Percentiles rank a stretch among this genome's conserved stretches.
Evolutionary conservation across 768 basidiomycete genomes (phyloP).

Genomic region (Mycena leptocephala): DNA sequence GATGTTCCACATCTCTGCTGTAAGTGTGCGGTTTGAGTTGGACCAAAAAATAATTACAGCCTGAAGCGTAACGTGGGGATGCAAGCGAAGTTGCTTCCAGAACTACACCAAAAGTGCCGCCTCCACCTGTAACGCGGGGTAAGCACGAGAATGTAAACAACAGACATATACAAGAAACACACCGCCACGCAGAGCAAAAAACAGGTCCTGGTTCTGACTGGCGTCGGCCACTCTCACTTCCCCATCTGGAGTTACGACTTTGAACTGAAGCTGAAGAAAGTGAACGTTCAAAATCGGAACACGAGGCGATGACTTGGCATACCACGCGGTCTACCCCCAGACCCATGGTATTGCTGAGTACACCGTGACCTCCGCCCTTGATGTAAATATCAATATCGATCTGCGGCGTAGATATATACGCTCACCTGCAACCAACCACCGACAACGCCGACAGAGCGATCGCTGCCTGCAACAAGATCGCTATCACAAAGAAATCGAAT

Average conservation of each 20-base stretch:
- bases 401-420: no score
- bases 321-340: conserved; percentile 65
- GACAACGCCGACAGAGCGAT: conserved; percentile 55
- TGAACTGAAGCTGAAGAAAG: conserved; percentile 59
- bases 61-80: conserved; percentile 56
- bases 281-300: background rate
- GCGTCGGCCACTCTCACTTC: conserved; percentile 60
- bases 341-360: conserved; percentile 62
- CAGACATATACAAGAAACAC: background rate
- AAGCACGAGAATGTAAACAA: background rate
- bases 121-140: conserved; percentile 50
- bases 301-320: conserved; percentile 24
- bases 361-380: conserved; percentile 62
- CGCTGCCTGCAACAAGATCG: conserved; percentile 44
- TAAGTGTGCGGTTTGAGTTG: conserved; percentile 43
- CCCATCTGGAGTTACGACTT: conserved; percentile 70
- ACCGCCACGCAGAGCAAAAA: conserved; percentile 69
- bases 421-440: conserved; percentile 18
- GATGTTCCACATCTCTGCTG: conserved; percentile 52
- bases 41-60: conserved; percentile 52
- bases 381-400: background rate
- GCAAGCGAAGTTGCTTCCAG: conserved; percentile 53
- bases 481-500: background rate
- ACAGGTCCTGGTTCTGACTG: conserved; percentile 67
- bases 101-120: conserved; percentile 64